Percentiles rank a stretch among this genome's conserved stretches.
Evolutionary conservation across 306 rosid genomes (phyloP).

Genomic region (Lithocarpus polystachyus): DNA sequence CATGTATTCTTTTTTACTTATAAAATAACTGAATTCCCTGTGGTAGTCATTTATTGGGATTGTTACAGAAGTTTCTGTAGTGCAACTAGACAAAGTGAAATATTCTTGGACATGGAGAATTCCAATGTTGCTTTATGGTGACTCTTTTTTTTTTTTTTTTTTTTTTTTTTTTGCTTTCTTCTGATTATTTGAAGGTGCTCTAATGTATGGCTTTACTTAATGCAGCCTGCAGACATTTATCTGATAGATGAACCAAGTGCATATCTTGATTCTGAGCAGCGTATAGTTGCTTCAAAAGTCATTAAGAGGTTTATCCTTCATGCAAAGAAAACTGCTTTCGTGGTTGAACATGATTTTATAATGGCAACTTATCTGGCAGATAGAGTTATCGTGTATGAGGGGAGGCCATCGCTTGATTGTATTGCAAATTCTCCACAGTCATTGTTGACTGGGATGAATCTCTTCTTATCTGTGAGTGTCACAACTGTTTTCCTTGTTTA

Average conservation of each 20-base stretch:
- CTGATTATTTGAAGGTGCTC: conserved; percentile 4
- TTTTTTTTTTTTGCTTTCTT: too few relatives aligned
- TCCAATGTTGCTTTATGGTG: not conserved
- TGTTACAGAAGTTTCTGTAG: not conserved
- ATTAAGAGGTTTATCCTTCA: conserved; percentile 96
- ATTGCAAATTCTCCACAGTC: conserved; percentile 85
- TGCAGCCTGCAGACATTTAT: conserved; percentile 98
- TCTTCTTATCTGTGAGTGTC: conserved; percentile 88
- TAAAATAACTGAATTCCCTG: not conserved
- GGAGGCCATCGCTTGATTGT: conserved; percentile 83
- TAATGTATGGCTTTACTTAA: conserved; percentile 20
- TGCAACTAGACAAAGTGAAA: not conserved
- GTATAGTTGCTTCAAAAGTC: conserved; percentile 94
- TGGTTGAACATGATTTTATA: conserved; percentile 95
- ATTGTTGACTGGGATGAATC: conserved; percentile 94
- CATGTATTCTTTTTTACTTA: too few relatives aligned
- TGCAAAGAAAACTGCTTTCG: conserved; percentile 95
- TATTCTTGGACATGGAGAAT: not conserved
- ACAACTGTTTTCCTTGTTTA: not conserved
- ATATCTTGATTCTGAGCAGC: conserved; percentile 96
- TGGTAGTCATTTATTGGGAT: not conserved
- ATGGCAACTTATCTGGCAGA: conserved; percentile 99
- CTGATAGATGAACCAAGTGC: conserved; percentile 98
- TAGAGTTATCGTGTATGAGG: conserved; percentile 93
- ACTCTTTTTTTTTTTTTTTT: not conserved